A percentile compares a stretch with the other conserved stretches of the same genome.
These are phyloP conservation scores for Acanthamoeba lenticulata DNA, from an alignment of 208 protist genomes.

Conservation along the genomic window DNA sequence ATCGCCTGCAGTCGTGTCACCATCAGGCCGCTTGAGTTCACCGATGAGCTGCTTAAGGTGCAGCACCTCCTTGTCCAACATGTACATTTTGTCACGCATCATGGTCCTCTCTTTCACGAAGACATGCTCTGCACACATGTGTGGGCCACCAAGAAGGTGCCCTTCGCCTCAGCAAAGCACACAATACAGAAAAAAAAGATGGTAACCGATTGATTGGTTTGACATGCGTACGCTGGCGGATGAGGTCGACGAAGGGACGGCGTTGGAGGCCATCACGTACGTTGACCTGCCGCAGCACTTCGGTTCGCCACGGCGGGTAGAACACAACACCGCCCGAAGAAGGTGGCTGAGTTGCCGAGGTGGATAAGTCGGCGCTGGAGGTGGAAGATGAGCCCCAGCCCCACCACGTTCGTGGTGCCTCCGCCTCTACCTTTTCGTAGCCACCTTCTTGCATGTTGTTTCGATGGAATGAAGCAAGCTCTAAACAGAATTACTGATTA, in stretches of 20 bases:
- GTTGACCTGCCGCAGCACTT: not conserved
- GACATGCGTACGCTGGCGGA: not conserved
- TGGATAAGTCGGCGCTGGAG: not conserved
- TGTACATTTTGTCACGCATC: not conserved
- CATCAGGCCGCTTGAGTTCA: not conserved
- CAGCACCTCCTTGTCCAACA: conserved; percentile 41
- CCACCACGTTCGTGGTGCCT: not conserved
- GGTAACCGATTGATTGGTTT: not conserved
- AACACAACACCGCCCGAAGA: not conserved
- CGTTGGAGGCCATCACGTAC: not conserved
- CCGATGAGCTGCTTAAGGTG: conserved; percentile 37
- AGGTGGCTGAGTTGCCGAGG: not conserved
- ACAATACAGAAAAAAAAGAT: not conserved
- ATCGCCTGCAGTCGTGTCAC: not conserved
- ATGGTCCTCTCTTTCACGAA: not conserved
- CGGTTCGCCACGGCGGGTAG: not conserved
- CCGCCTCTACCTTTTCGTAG: no score
- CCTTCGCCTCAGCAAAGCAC: no score
- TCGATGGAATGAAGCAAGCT: no score
- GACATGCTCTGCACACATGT: not conserved
- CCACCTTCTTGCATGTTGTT: no score
- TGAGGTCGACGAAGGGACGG: not conserved
- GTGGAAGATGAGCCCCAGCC: not conserved
- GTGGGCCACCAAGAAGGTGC: no score
- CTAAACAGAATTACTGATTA: no score